phyloP scores from a whole-genome alignment of 192 early-diverging fungal species.

The Dissophora ornata region DNA sequence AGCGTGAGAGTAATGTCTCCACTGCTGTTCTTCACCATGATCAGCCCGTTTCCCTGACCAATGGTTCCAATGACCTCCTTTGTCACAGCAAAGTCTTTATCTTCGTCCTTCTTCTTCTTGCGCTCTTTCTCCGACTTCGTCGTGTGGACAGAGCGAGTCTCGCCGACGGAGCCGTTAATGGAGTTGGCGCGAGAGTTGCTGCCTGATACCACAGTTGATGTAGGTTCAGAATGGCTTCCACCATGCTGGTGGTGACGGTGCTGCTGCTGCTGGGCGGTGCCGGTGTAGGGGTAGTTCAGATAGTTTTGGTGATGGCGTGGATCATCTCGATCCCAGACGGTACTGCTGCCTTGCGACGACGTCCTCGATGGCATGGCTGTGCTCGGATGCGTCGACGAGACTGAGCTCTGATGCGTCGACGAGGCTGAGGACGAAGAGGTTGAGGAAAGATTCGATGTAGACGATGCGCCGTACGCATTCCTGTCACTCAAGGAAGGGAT shows the following conservation, averaged over 20 bases:
- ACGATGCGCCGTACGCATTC: not conserved
- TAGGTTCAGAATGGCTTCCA: conserved; percentile 31
- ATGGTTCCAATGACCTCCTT: conserved; percentile 47
- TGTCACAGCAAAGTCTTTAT: conserved; percentile 19
- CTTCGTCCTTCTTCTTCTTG: conserved; percentile 43
- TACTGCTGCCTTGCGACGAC: conserved; percentile 40
- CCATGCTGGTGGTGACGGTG: conserved; percentile 7
- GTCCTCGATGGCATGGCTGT: conserved; percentile 31
- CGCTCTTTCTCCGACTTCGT: conserved; percentile 28
- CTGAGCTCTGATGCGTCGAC: conserved; percentile 27
- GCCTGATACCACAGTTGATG: conserved; percentile 9
- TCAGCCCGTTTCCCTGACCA: conserved; percentile 29
- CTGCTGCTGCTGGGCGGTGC: not conserved
- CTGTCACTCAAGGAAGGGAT: conserved; percentile 40
- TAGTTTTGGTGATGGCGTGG: conserved; percentile 39
- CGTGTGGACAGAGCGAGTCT: conserved; percentile 26
- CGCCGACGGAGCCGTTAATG: conserved; percentile 20
- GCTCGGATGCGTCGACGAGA: conserved; percentile 26
- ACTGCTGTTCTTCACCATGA: conserved; percentile 53
- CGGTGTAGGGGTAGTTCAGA: conserved; percentile 24
- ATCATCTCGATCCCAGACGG: conserved; percentile 25
- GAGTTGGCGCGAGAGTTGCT: conserved; percentile 31
- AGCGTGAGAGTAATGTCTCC: conserved; percentile 40
- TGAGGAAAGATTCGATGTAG: not conserved
- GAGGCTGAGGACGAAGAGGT: conserved; percentile 18